phyloP scores from a whole-genome alignment of 768 basidiomycete genomes.

The Tulasnella sp. region DNA sequence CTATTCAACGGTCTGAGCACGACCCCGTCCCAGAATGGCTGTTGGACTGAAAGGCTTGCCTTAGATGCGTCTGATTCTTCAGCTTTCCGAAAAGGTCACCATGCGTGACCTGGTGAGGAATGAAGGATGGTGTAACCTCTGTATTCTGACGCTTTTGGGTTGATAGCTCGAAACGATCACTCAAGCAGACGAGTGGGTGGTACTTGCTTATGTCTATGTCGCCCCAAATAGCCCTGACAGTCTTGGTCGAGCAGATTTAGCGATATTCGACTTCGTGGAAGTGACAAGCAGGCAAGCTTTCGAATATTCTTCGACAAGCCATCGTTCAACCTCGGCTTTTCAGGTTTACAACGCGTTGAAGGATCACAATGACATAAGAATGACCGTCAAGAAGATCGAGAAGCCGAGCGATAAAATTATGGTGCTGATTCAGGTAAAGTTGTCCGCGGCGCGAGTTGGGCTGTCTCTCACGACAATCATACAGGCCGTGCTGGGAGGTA shows the following conservation, averaged over 20 bases:
- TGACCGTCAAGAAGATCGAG: conserved; percentile 63
- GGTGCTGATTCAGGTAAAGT: conserved; percentile 66
- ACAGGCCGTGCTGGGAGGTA: conserved; percentile 67
- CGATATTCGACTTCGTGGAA: conserved; percentile 62
- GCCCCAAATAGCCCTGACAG: neutral
- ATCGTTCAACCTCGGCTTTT: neutral
- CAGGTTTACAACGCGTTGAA: conserved; percentile 64
- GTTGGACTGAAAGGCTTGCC: conserved; percentile 26
- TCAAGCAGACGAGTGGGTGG: conserved; percentile 59
- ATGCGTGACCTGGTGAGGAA: conserved; percentile 61
- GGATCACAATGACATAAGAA: conserved; percentile 74
- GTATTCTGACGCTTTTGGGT: conserved; percentile 19
- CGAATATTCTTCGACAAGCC: neutral
- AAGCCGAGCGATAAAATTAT: conserved; percentile 74
- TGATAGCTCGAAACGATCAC: conserved; percentile 58
- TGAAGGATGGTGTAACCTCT: neutral
- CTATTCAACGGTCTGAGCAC: conserved; percentile 52
- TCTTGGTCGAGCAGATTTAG: conserved; percentile 44
- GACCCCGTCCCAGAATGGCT: neutral
- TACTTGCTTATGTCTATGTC: neutral
- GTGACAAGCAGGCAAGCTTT: conserved; percentile 63
- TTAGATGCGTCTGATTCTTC: conserved; percentile 66
- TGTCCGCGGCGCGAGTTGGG: neutral
- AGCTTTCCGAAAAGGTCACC: conserved; percentile 51
- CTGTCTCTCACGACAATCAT: conserved; percentile 23